phyloP scores from a whole-genome alignment of 1,139 yeast species.

The Yamadazyma conglobata region DNA sequence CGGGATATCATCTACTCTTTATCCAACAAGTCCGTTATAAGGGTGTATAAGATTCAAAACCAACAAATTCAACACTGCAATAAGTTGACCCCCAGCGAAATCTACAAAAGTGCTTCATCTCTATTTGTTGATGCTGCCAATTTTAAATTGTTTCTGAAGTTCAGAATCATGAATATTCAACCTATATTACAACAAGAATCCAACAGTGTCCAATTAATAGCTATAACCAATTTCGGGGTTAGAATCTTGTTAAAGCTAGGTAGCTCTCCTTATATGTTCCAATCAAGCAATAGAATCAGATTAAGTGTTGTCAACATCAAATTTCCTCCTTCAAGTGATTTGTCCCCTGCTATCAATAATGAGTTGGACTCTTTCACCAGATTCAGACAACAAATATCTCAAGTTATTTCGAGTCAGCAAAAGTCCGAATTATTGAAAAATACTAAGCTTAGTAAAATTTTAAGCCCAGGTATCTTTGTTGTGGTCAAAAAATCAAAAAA shows the following conservation, averaged over 20 bases:
- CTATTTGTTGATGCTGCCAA: conserved; percentile 45
- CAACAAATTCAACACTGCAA: conserved; percentile 37
- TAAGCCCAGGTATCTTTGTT: conserved; percentile 83
- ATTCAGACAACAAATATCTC: conserved; percentile 41
- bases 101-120: conserved; percentile 57
- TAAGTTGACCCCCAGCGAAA: conserved; percentile 43
- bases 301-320: conserved; percentile 54
- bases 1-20: conserved; percentile 77
- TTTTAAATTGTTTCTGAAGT: conserved; percentile 41
- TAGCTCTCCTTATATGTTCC: conserved; percentile 19
- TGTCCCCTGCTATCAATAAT: conserved; percentile 54
- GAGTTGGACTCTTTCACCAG: conserved; percentile 45
- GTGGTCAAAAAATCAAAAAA: conserved; percentile 42
- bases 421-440: conserved; percentile 45
- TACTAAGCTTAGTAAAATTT: conserved; percentile 48
- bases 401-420: conserved; percentile 42
- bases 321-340: conserved; percentile 71
- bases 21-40: conserved; percentile 76
- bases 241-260: conserved; percentile 65
- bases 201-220: conserved; percentile 69
- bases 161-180: conserved; percentile 61
- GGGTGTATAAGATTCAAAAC: conserved; percentile 63
- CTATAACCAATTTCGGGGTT: conserved; percentile 83
- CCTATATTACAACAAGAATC: conserved; percentile 65
- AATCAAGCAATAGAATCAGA: conserved; percentile 26